Evolutionary conservation across 805 yeast species (phyloP), one percentile per base, ranked within the genome.

Genomic region (Isabelozyma heimii): DNA sequence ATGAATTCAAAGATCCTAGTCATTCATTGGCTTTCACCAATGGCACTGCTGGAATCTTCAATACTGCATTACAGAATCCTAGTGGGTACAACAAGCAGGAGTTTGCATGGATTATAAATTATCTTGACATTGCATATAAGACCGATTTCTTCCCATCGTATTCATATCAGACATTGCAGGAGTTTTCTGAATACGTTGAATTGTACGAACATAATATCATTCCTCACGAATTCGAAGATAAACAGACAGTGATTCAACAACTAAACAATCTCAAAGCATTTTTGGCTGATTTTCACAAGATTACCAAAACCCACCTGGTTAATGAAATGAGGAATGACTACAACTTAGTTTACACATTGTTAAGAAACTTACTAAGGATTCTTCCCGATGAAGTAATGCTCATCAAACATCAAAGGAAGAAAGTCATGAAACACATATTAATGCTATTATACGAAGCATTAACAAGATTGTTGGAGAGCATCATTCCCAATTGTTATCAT

Each of bases 401-500:
- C 35, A 28, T 28, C 35, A 28, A 28, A 7, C 13, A 10, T 8
- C 10, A 9, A 28, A 28, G 35, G 13, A 28, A 28, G 8, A 28
- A 7, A 10, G 35, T 28, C 35, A 28, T 28, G 35, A 28, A 28
- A 12, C 7, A 28, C 13, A 7, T 7, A 4, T 28, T 28, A 12
- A 28, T 28, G 35, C 7, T 28, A 12, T 7, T 7, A 28, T 62
- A 47, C 44, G 33, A 45, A 14, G 38, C 58, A 2, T 42, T 64
- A 39, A 43, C 60, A 2, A 43, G 42, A 6, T 45, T 57, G 2
- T 41, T 64, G 14, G 58, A 57, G 43, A 57, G 56, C 48, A 41
- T 64, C 28, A 58, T 64, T 45, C 69, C 69, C 0, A 39, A 48
- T 7, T 61, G 57, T 3, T 51, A 44, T n/a, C 59, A 49, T 38